Base-by-base conservation (phyloP, 2,329 filamentous ascomycete species). In the Venturia aucupariae region DNA sequence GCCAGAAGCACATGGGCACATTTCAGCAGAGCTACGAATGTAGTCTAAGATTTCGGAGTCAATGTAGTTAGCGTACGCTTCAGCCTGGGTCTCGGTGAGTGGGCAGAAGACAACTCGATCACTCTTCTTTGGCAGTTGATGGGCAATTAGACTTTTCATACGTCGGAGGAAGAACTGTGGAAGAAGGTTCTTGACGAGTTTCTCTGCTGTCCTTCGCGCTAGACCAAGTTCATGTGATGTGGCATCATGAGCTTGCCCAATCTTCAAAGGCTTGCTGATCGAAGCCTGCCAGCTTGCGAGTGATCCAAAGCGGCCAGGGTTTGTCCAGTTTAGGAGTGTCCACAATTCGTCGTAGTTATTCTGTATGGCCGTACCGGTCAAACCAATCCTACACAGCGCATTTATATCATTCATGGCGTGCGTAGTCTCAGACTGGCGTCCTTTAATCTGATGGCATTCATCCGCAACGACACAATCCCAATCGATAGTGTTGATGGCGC, bases 311-410 rank as follows among this genome's bases (percentile, higher is more conserved):
- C 75, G 77, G 0, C 92, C 93, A 0, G 94, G 94, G 69, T 95
- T 94, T 0, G 92, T 92, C 94, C 94, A 99, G 73, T 99, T 96
- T 2, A 99, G 80, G 0, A 99, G 80, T 0, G 92, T 95, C 93
- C 93, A 99, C 0, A 99, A 82, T 74, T 99, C 94, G 72, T 97
- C 91, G 73, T 99, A 99, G 68, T 90, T 94, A 75, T 99, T 99
- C 73, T 99, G 94, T 55, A 99, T 97, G 0, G 93, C 93, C 0
- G 94, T 99, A 1, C 94, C 94, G 0, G 92, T 97, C 10, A 99
- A 80, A 0, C 94, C 94, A 66, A 99, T 92, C 41, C 94, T 85
- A 72, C 94, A 97, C 2, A 97, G 82, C 0, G 92, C 86, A 70
- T 99, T 99, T 69, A 97, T 81, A 67, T 92, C 85, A 70, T 91